Base-by-base conservation (phyloP, 1,284 basidiomycete species). In the Albatrellus sp. region DNA sequence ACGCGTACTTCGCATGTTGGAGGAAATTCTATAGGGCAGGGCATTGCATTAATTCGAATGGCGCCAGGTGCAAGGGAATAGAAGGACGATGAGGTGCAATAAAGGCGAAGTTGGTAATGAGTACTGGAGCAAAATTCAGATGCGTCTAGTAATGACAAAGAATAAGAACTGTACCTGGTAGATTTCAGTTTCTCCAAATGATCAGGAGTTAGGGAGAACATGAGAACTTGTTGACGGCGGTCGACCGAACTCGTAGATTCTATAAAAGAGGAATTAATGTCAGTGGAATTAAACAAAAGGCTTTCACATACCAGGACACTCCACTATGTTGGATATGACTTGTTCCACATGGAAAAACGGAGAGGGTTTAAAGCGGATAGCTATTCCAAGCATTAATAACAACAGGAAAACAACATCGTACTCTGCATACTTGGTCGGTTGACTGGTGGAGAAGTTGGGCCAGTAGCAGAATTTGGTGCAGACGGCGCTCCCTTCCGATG, bases 21-120 rank as follows among this genome's bases (percentile, higher is more conserved):
- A 11, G 92, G 92, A 56, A 92, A 97, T 64, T 98, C 92, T 47
- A 96, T 82, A 0, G 81, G 88, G 60, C 77, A 82, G 19, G 73
- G 71, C 5, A 63, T 57, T 32, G 60, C 54, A 49, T 62, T 67
- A 0, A 72, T 55, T 46, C 80, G 68, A 55, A 81, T 82, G 9
- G 69, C 62, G 8, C 65, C 66, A 37, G 67, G 57, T 44, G 66
- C 61, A 32, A 68, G 55, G 47, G 70, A 65, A 57, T 86, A 90
- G 62, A 85, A 88, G n/a, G 80, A 71, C 31, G 88, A 90, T 1
- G 90, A 92, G 0, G 93, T 92, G 66, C 90, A 94, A 64, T 91
- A 96, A 8, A 97, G 64, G 17, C 92, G 83, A 24, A 97, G 68
- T 60, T 90, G 87, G 58, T 81, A 83, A 53, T 73, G 80, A 13